Base-by-base conservation (phyloP, 495 filamentous ascomycete species). In the Talaromyces proteolyticus region DNA sequence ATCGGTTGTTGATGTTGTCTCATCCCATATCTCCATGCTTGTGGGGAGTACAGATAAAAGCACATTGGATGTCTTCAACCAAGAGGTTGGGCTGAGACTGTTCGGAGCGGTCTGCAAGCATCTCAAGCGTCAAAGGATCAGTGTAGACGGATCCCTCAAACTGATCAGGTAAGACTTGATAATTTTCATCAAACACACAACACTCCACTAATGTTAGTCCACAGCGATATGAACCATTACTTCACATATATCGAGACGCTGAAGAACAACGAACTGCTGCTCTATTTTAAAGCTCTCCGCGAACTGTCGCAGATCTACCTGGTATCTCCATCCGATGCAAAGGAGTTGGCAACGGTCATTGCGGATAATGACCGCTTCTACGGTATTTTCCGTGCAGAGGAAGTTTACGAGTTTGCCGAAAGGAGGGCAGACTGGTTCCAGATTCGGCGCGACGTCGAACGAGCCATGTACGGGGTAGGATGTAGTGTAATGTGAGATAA, bases 21-120 rank as follows among this genome's bases (percentile, higher is more conserved):
- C 83, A 18, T 84, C 84, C 16, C 93, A 99, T 63, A 96, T 91
- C 3, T 82, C 78, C 54, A 92, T 99, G 86, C 77, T 99, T 2
- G 77, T 84, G 2, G 93, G 93, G 22, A 92, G 87, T 62, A 96
- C 91, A 2, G 93, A 99, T 62, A 97, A 97, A 69, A 91, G 86
- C 59, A 91, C 95, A 74, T 82, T 99, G 17, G 93, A 99, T 59
- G 93, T 97, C 17, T 99, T 99, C 73, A 96, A 95, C 65, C 91
- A 95, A 69, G 93, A 99, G 70, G 92, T 97, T 22, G 94, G 93
- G 1, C 75, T 97, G 36, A 85, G 94, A 16, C 78, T 97, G 16
- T 97, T 97, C 66, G 80, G 84, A 0, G 87, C 86, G 12, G 67
- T 97, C 29, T 96, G 91, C 74, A 97, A 99, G 64, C 94, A 99